Evolutionary conservation across 225 moss, liverwort and hornwort genomes (phyloP).

Genomic region (Antitrichia curtipendula): DNA sequence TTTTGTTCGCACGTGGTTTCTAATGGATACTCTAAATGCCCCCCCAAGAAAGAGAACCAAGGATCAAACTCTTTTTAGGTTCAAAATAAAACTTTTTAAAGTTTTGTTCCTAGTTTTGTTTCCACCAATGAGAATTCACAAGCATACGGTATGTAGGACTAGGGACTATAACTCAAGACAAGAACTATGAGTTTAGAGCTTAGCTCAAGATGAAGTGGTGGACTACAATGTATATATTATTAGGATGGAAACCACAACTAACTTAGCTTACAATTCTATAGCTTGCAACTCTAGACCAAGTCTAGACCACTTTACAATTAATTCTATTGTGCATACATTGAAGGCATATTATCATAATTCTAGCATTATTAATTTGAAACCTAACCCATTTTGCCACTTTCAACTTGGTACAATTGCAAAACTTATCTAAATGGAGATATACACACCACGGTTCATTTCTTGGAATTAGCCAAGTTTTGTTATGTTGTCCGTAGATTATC

Average conservation of each 20-base stretch:
- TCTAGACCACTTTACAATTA: not conserved
- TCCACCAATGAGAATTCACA: not conserved
- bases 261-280: not conserved
- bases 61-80: not conserved
- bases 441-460: not conserved
- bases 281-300: not conserved
- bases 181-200: not conserved
- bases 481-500: no score
- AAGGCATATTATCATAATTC: not conserved
- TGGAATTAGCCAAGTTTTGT: not conserved
- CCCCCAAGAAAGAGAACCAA: rapidly evolving
- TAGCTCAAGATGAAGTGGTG: no score
- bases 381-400: not conserved
- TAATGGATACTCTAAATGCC: no score
- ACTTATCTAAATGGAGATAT: not conserved
- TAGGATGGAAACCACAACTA: not conserved
- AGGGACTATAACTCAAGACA: not conserved
- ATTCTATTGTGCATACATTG: not conserved
- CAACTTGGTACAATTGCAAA: not conserved
- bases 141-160: rapidly evolving
- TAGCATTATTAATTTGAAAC: not conserved
- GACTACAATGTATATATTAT: not conserved
- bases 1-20: no score
- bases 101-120: not conserved
- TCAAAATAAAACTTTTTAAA: not conserved